Evolutionary conservation across 441 rosid genomes (phyloP).

Genomic region (Brassica balearica): DNA sequence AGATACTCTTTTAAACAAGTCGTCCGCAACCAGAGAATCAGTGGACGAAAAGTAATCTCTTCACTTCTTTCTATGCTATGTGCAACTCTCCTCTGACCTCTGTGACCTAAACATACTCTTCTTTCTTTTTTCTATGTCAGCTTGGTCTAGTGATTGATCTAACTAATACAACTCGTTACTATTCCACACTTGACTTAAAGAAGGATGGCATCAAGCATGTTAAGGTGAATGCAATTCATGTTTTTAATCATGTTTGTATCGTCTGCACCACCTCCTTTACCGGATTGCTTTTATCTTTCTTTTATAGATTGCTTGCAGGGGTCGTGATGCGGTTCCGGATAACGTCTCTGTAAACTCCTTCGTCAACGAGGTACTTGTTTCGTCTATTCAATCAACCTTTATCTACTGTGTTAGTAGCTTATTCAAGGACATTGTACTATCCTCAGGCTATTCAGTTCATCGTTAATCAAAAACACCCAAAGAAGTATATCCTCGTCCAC

Average conservation of each 20-base stretch:
- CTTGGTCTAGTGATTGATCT: conserved; percentile 96
- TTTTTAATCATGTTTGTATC: background rate
- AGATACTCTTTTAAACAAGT: conserved; percentile 95
- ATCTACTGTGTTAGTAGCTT: background rate
- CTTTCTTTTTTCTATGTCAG: conserved; percentile 46
- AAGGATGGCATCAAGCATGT: conserved; percentile 91
- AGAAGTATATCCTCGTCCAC: conserved; percentile 84
- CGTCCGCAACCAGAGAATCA: conserved; percentile 69
- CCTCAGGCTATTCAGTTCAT: conserved; percentile 22
- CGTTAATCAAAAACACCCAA: conserved; percentile 38
- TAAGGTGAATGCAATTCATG: conserved; percentile 57
- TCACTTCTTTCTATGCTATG: background rate
- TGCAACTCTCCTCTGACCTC: background rate
- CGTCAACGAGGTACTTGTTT: conserved; percentile 72
- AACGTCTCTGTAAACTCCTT: conserved; percentile 87
- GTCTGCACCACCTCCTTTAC: background rate
- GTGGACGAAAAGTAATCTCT: conserved; percentile 67
- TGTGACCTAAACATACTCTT: background rate
- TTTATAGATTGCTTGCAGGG: conserved; percentile 82
- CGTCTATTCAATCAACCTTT: background rate
- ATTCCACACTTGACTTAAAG: conserved; percentile 67
- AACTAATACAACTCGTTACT: conserved; percentile 92
- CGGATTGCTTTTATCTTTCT: background rate
- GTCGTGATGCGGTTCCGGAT: conserved; percentile 91
- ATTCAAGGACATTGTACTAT: background rate